Base-by-base conservation (phyloP, 1,284 basidiomycete genomes). In the Sporisorium graminicola region DNA sequence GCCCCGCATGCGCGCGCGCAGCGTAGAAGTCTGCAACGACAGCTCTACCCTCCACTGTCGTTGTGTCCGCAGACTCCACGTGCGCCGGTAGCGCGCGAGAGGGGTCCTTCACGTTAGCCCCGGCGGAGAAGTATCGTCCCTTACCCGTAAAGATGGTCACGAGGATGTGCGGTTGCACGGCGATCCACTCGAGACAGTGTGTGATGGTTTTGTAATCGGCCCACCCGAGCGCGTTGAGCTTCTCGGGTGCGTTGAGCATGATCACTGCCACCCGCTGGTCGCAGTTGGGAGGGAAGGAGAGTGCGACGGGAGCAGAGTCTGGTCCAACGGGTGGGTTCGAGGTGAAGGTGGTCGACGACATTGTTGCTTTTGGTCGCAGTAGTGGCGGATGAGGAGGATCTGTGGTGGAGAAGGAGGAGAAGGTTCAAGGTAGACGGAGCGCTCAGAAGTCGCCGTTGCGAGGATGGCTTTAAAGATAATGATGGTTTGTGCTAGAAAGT, bases 41-140 rank as follows among this genome's bases (percentile, higher is more conserved):
- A 7, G 46, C 44, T 31, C 58, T 58, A 12, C 73, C 73, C 14
- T 60, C 43, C 0, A 31, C 24, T 2, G 67, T 75, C 33, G 43
- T 60, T 0, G 59, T 31, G 18, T 70, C 60, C 1, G 73, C 73
- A 2, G 35, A 37, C 1, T 42, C 46, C 10, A 75, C 53, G 20
- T 70, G 52, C 1, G 51, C 16, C 5, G 77, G 68, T 7, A 61
- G 54, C 5, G 44, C 20, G 7, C 79, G 66, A 0, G 77, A 67
- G 5, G 77, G 68, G 26, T 80, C 79, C 24, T 74, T 66, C 47
- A 81, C 66, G 31, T 79, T 64, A 40, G 79, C 79, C 4, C 79
- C 79, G 5, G 79, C 70, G 14, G 72, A 76, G 35, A 75, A 81
- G 69, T 77, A 81, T 5, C 79, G 53, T 16, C 79, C 79, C 20